phyloP scores from a whole-genome alignment of 2,329 filamentous ascomycete genomes.

The Exophiala alcalophila region DNA sequence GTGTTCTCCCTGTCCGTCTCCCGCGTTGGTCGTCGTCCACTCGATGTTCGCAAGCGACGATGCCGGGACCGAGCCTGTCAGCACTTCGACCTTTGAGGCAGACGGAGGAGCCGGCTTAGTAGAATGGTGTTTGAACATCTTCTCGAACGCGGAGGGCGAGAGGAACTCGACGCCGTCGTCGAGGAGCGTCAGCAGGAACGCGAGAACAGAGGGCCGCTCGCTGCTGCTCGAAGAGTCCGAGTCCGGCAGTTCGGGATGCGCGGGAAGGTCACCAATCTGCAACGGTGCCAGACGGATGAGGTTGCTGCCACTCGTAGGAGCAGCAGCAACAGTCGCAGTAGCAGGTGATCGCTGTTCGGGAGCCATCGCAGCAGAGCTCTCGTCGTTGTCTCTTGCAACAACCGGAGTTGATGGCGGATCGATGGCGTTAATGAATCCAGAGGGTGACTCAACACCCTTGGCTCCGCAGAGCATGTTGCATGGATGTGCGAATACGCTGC shows the following conservation, averaged over 20 bases:
- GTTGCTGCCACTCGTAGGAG: too few relatives aligned
- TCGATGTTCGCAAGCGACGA: slow-evolving; percentile 19
- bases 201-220: slow-evolving; percentile 16
- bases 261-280: slow-evolving; percentile 24
- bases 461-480: too few relatives aligned
- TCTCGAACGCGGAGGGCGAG: slow-evolving; percentile 18
- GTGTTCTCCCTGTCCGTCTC: too few relatives aligned
- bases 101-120: slow-evolving; percentile 26
- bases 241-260: slow-evolving; percentile 21
- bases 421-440: too few relatives aligned
- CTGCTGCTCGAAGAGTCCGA: slow-evolving; percentile 6
- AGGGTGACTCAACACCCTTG: too few relatives aligned
- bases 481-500: too few relatives aligned
- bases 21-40: slow-evolving; percentile 10
- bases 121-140: slow-evolving; percentile 25
- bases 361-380: slow-evolving; percentile 8
- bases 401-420: too few relatives aligned
- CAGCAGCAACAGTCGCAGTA: too few relatives aligned
- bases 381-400: too few relatives aligned
- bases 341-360: slow-evolving; percentile 9
- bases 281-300: slow-evolving; percentile 28
- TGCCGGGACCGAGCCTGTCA: slow-evolving; percentile 17
- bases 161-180: slow-evolving; percentile 28
- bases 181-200: slow-evolving; percentile 26
- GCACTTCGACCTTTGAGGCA: slow-evolving; percentile 26